Evolutionary conservation across 2,329 filamentous ascomycete genomes (phyloP), one percentile per base, ranked within the genome.

Genomic region (Septoria petroselini): DNA sequence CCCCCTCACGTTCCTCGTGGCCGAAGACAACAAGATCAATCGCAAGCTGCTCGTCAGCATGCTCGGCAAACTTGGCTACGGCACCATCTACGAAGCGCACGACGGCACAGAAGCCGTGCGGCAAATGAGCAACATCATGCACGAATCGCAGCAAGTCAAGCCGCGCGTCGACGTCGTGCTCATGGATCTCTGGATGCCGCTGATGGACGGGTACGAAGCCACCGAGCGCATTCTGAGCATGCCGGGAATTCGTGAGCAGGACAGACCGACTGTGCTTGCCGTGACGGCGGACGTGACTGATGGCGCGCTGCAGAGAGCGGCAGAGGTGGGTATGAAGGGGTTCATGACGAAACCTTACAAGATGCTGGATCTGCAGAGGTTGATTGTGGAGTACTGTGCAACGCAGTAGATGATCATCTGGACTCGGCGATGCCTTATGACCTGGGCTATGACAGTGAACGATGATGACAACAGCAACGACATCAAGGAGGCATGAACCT

Each of bases 171-270:
- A 86, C 59, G 76, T 85, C 1, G 75, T 88, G 18, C 69, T 87
- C 35, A 88, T 88, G 84, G 84, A 88, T 66, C 75, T 88, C 7
- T 88, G 84, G 84, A 88, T 88, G 83, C 84, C 84, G 1, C 73
- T 82, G 56, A 82, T 87, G 74, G 84, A 87, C 61, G 84, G 84
- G 1, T 87, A 85, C 57, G 79, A 86, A 62, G 84, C 84, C 1
- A 80, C 84, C 0, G 75, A 79, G 59, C 71, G 74, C 39, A 88
- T 88, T 35, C 67, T 85, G 8, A 68, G 71, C 18, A 76, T 83
- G 71, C 51, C 60, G n/a, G 57, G 34, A 15, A 11, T 51, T 23
- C 11, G 14, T 19, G 37, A 43, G 18, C 45, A 27, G 5, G 14
- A 14, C 15, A 50, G 37, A 33, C 70, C 74, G 34, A 73, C 74